Evolutionary conservation across 2,329 filamentous ascomycete species (phyloP), one percentile per base, ranked within the genome.

Genomic region (Aspergillus oerlinghausenensis): DNA sequence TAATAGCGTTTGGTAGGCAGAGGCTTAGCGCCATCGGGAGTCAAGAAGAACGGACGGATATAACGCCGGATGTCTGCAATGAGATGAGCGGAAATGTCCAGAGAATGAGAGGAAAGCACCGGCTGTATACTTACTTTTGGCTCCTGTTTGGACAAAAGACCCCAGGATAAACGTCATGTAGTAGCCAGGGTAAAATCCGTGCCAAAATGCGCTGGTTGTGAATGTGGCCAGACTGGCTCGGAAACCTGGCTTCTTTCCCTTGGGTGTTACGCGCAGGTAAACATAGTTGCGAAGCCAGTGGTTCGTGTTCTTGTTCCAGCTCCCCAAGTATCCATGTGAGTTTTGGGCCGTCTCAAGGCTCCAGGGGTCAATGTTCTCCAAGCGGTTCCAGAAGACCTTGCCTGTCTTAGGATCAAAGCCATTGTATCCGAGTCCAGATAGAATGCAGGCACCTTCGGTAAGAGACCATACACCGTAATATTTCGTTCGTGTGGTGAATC

Each of bases 271-370:
- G 25, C 94, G 87, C 50, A 99, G 82, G 70, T 97, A 99, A 65
- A 99, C 82, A 70, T 97, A 99, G 74, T 97, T 96, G 49, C 92
- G 85, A 59, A 99, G 79, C 94, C 94, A 99, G 67, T 90, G 86
- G 73, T 97, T 99, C 11, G 94, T 99, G 75, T 97, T 97, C 79
- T 97, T 96, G 74, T 99, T 99, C 94, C 94, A 99, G 67, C 86
- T 89, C 50, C 88, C 93, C 3, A 99, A 82, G 67, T 94, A 97
- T 1, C 85, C 92, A 54, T 93, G 87, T n/a, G 90, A 89, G 72
- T 97, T 99, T 75, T 97, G 92, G 1, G 93, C 94, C 0, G 85
- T 81, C 76, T 99, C 94, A 28, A 99, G 89, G 2, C 84, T 85
- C 82, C 86, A 88, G 0, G 94, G 89, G 63, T 89, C 86, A 64